Conservation (phyloP, 2,329 filamentous ascomycete genomes). For the Alternaria alternata region DNA sequence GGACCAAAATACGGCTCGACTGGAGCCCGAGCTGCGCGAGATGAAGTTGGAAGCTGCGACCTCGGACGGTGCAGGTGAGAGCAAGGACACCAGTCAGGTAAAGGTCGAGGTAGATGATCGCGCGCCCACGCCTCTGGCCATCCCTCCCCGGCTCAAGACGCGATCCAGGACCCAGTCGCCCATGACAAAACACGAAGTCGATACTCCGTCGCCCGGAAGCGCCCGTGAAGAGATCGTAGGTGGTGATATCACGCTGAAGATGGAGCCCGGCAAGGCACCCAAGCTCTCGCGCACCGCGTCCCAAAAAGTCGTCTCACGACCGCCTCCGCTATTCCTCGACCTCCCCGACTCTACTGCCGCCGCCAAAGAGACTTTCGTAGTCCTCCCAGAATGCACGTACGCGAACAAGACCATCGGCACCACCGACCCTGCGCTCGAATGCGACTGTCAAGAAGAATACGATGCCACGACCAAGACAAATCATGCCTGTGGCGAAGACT, state of each 20-base stretch:
- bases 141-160: conserved; percentile 38
- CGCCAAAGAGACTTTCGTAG: conserved; percentile 77
- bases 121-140: conserved; percentile 39
- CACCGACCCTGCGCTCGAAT: conserved; percentile 92
- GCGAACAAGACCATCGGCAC: conserved; percentile 89
- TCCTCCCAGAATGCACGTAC: conserved; percentile 87
- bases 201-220: conserved; percentile 48
- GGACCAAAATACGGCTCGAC: conserved; percentile 45
- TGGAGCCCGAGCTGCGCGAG: conserved; percentile 56
- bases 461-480: conserved; percentile 67
- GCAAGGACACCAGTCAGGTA: conserved; percentile 30
- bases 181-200: conserved; percentile 36
- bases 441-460: conserved; percentile 94
- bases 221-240: conserved; percentile 64
- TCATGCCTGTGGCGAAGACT: conserved; percentile 90
- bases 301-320: conserved; percentile 70
- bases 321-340: conserved; percentile 74
- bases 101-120: conserved; percentile 39
- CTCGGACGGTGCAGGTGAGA: conserved; percentile 23
- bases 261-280: conserved; percentile 69
- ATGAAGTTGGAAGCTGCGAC: conserved; percentile 55
- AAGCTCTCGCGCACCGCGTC: conserved; percentile 78
- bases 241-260: conserved; percentile 68
- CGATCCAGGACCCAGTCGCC: conserved; percentile 46
- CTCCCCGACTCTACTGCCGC: conserved; percentile 80